Percentiles rank a stretch among this genome's conserved stretches.
Evolutionary conservation across 371 early-diverging fungal species (phyloP).

Genomic region (Mucor indicus): DNA sequence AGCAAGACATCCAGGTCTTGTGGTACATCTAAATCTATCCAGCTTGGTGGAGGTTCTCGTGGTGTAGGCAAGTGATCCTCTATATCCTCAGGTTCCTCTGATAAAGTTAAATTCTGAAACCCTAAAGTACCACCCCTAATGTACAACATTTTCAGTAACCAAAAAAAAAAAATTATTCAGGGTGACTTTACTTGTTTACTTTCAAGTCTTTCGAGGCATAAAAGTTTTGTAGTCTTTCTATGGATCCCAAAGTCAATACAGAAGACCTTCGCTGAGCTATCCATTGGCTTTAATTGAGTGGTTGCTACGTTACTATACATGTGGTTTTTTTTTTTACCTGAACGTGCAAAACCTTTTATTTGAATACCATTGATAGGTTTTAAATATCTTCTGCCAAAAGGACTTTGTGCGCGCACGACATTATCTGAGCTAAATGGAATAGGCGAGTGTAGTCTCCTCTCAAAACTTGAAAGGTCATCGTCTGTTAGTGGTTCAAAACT

Average conservation of each 20-base stretch:
- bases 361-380: conserved; percentile 47
- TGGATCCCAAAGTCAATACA: conserved; percentile 45
- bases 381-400: conserved; percentile 38
- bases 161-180: background rate
- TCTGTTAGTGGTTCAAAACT: conserved; percentile 11
- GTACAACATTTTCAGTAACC: background rate
- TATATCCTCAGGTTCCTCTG: conserved; percentile 31
- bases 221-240: conserved; percentile 48
- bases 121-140: conserved; percentile 43
- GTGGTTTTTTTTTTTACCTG: conserved; percentile 25
- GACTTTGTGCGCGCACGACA: conserved; percentile 38
- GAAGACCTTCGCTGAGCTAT: conserved; percentile 48
- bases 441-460: conserved; percentile 13
- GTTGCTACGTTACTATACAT: background rate
- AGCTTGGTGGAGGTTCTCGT: conserved; percentile 40
- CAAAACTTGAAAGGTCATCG: conserved; percentile 23
- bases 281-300: no score
- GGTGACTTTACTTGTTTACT: conserved; percentile 50
- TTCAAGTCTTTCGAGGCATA: conserved; percentile 44
- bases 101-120: conserved; percentile 16
- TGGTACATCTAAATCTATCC: conserved; percentile 45
- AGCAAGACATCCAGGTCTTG: conserved; percentile 44
- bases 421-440: conserved; percentile 13
- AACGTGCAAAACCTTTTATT: conserved; percentile 48
- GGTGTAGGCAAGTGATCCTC: conserved; percentile 34